Conservation (phyloP, 306 rosid species). For the Dalbergia oliveri region DNA sequence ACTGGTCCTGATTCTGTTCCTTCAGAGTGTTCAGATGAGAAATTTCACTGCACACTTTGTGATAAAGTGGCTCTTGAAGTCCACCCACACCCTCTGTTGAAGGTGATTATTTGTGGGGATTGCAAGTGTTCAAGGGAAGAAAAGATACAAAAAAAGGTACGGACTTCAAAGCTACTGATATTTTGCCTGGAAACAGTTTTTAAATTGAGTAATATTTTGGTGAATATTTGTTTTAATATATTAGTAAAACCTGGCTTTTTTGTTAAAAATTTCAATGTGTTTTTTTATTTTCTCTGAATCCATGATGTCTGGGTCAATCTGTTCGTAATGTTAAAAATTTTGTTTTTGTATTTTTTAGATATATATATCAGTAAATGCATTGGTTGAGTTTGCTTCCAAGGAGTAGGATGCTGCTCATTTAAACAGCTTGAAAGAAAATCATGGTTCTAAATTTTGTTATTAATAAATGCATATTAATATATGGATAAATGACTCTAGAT, state of each 20-base stretch:
- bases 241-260: constrained; percentile 8
- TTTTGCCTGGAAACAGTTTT: constrained; percentile 21
- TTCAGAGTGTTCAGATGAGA: constrained; percentile 53
- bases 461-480: background rate
- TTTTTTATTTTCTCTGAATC: background rate
- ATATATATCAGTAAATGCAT: constrained; percentile 8
- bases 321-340: background rate
- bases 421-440: constrained; percentile 10
- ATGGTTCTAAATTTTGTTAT: constrained; percentile 14
- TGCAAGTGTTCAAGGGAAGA: constrained; percentile 65
- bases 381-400: background rate
- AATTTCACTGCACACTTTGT: constrained; percentile 74
- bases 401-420: constrained; percentile 13
- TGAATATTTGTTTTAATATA: constrained; percentile 19
- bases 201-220: background rate
- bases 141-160: constrained; percentile 63
- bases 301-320: background rate
- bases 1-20: constrained; percentile 52
- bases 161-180: constrained; percentile 32
- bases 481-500: background rate
- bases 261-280: constrained; percentile 5
- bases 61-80: constrained; percentile 61
- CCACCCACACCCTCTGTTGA: constrained; percentile 71
- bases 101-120: constrained; percentile 77
- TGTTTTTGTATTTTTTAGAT: background rate